These are phyloP conservation scores for Nakazawaea wyomingensis DNA, from an alignment of 805 yeast species.

Conservation along the genomic window DNA sequence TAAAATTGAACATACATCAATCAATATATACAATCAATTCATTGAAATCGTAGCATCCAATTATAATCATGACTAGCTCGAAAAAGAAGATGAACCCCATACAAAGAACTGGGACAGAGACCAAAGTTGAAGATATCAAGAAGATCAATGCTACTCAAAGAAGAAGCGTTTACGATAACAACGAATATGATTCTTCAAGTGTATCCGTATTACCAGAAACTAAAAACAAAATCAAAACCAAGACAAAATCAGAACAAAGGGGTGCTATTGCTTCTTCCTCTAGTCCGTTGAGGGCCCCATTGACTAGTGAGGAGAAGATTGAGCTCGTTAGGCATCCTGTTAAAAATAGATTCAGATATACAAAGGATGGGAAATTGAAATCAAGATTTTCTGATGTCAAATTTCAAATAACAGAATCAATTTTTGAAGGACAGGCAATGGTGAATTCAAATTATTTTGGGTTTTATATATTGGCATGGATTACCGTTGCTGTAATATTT, in stretches of 20 bases:
- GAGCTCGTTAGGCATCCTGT: background rate
- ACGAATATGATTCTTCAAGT: slow-evolving; percentile 6
- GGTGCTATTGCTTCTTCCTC: no score
- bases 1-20: no score
- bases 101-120: slow-evolving; percentile 3
- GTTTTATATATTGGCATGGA: slow-evolving; percentile 76
- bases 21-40: no score
- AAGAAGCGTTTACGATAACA: slow-evolving; percentile 5
- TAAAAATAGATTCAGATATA: slow-evolving; percentile 15
- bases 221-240: background rate
- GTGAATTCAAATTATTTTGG: slow-evolving; percentile 61
- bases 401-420: slow-evolving; percentile 38
- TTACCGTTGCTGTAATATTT: slow-evolving; percentile 51
- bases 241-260: no score
- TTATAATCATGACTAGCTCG: no score
- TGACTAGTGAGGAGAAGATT: background rate
- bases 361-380: slow-evolving; percentile 30
- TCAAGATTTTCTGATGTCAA: slow-evolving; percentile 53
- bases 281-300: background rate
- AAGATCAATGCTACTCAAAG: slow-evolving; percentile 1
- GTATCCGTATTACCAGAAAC: background rate
- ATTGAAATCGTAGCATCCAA: no score
- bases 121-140: slow-evolving; percentile 4
- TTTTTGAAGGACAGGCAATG: slow-evolving; percentile 47
- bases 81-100: background rate